phyloP scores from a whole-genome alignment of 129 eudicot species.

The Mikania micrantha region DNA sequence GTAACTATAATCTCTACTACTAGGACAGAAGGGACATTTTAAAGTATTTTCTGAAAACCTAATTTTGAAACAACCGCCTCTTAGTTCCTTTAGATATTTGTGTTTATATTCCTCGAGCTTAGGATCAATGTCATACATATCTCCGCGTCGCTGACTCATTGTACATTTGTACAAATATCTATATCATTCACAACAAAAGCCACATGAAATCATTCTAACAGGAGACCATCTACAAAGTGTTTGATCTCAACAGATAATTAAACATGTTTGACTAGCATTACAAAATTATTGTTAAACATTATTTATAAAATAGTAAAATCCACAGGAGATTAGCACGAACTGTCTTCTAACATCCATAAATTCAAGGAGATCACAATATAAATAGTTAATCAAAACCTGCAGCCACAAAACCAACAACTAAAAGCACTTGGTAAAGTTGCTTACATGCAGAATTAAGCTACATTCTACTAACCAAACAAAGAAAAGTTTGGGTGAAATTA shows the following conservation, averaged over 20 bases:
- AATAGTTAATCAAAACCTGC: too few species aligned
- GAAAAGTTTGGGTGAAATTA: too few species aligned
- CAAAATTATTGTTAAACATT: background rate
- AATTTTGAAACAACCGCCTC: conserved; percentile 24
- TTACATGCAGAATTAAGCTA: too few species aligned
- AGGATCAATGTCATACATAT: conserved; percentile 19
- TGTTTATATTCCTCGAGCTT: conserved; percentile 35
- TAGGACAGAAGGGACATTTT: conserved; percentile 56
- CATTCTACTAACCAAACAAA: too few species aligned
- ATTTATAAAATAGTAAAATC: too few species aligned
- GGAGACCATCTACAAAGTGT: background rate
- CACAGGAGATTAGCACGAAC: too few species aligned
- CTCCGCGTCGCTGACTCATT: conserved; percentile 37
- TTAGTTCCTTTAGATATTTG: conserved; percentile 40
- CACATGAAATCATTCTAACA: background rate
- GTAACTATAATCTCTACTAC: conserved; percentile 26
- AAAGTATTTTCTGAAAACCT: conserved; percentile 21
- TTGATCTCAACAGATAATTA: background rate
- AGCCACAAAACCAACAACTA: too few species aligned
- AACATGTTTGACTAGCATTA: background rate
- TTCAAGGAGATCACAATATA: too few species aligned
- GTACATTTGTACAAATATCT: conserved; percentile 19
- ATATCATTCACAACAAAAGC: background rate
- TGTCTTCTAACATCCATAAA: too few species aligned
- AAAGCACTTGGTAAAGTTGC: too few species aligned